Conservation (phyloP, 768 basidiomycete genomes). For the Roridomyces roridus region DNA sequence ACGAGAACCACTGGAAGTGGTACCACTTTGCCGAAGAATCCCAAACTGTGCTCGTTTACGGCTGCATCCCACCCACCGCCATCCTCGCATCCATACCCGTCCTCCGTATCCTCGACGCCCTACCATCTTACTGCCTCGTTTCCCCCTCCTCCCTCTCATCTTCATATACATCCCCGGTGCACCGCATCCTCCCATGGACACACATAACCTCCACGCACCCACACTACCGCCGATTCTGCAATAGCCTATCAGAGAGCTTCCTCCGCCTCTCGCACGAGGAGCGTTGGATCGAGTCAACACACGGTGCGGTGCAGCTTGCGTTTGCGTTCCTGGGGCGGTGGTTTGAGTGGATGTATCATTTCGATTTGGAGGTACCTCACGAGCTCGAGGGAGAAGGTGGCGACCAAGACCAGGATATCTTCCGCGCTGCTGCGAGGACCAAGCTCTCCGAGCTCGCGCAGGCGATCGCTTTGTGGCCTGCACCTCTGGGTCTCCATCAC, state of each 20-base stretch:
- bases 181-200: constrained; percentile 54
- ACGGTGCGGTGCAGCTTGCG: constrained; percentile 71
- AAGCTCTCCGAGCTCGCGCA: constrained; percentile 38
- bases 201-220: constrained; percentile 62
- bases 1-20: constrained; percentile 77
- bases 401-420: constrained; percentile 23
- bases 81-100: constrained; percentile 76
- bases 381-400: background rate
- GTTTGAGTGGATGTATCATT: constrained; percentile 58
- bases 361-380: too few species aligned
- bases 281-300: constrained; percentile 69
- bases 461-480: constrained; percentile 36
- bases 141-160: constrained; percentile 29
- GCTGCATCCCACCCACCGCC: constrained; percentile 67
- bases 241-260: constrained; percentile 70
- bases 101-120: constrained; percentile 62
- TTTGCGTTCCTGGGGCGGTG: constrained; percentile 72
- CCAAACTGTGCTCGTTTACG: constrained; percentile 76
- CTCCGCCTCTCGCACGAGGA: constrained; percentile 57
- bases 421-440: constrained; percentile 38
- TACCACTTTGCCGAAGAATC: constrained; percentile 76
- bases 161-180: constrained; percentile 37
- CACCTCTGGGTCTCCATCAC: background rate
- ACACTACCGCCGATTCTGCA: constrained; percentile 74
- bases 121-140: constrained; percentile 74